Base-by-base conservation (phyloP, 208 protist genomes). In the Wallacemonas sp. region DNA sequence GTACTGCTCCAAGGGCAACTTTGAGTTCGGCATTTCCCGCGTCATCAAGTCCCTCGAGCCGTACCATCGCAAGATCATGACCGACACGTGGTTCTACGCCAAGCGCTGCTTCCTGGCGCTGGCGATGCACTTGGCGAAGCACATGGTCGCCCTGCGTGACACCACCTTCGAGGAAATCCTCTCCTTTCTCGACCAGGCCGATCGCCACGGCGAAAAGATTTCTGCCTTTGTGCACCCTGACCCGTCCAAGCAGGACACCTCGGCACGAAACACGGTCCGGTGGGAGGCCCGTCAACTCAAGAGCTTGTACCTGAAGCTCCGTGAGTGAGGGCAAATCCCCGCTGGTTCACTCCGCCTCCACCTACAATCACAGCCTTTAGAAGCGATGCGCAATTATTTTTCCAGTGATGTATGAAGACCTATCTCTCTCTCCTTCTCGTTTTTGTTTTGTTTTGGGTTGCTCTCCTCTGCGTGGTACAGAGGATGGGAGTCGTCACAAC, bases 1-100 rank as follows among this genome's bases (percentile, higher is more conserved):
- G n/a, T 99, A 99, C 83, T 99, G 98, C 82, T 93, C 96, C 17
- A 99, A 99, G 80, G 95, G 94, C 34, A 97, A 98, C 72, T 98
- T 97, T 77, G 97, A 99, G 78, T 99, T 99, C 72, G 98, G 98
- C 65, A 98, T 99, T 65, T 95, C 86, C 8, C 90, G 97, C 61
- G 93, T 99, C 48, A 98, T 99, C 65, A 99, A 98, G 75, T 96
- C 93, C 14, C 85, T 99, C 26, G 97, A 99, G 68, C 97, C 97
- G 11, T 98, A 98, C 72, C 84, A 97, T 47, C 91, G 95, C 54
- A 99, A 98, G 78, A 94, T 98, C 49, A 97, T 98, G 93, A 97
- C 93, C 0, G 94, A 98, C 81, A 99, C 97, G 27, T 99, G 97
- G 96, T 98, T 98, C 76, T 99, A 99, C 73, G 92, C 97, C 4